These are phyloP conservation scores for Teunomyces gatunensis DNA, from an alignment of 805 yeast genomes.

Conservation along the genomic window DNA sequence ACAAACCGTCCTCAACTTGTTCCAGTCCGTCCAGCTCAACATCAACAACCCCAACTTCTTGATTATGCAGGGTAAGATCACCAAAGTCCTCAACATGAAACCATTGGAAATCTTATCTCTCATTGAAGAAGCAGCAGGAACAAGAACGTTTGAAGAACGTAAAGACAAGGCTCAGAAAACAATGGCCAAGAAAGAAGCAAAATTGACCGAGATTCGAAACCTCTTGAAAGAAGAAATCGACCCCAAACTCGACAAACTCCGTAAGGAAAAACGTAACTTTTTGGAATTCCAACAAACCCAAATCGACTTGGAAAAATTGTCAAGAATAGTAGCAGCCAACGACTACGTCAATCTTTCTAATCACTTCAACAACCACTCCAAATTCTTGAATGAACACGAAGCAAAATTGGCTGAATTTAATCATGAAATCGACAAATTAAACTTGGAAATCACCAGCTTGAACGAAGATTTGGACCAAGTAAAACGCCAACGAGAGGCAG, in stretches of 20 bases:
- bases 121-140: conserved; percentile 98
- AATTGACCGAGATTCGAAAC: conserved; percentile 71
- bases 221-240: conserved; percentile 84
- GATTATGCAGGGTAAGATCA: conserved; percentile 98
- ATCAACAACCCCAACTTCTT: conserved; percentile 96
- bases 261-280: conserved; percentile 78
- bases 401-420: conserved; percentile 40
- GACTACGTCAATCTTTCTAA: conserved; percentile 51
- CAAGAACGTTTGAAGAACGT: conserved; percentile 91
- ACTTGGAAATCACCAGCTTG: conserved; percentile 55
- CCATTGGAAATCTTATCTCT: conserved; percentile 85
- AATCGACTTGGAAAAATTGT: conserved; percentile 70
- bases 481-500: conserved; percentile 52
- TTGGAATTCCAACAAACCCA: conserved; percentile 85
- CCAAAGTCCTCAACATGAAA: conserved; percentile 95
- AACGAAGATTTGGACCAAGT: conserved; percentile 58
- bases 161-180: conserved; percentile 89
- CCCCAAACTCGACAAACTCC: conserved; percentile 80
- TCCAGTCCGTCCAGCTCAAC: conserved; percentile 92
- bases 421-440: conserved; percentile 43
- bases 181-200: conserved; percentile 86
- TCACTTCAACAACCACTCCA: conserved; percentile 43
- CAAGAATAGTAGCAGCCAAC: conserved; percentile 74
- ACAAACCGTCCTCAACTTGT: conserved; percentile 81
- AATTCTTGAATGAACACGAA: conserved; percentile 41